Base-by-base conservation (phyloP, 2,329 filamentous ascomycete genomes). In the Hymenotorrendiella dingleyae region DNA sequence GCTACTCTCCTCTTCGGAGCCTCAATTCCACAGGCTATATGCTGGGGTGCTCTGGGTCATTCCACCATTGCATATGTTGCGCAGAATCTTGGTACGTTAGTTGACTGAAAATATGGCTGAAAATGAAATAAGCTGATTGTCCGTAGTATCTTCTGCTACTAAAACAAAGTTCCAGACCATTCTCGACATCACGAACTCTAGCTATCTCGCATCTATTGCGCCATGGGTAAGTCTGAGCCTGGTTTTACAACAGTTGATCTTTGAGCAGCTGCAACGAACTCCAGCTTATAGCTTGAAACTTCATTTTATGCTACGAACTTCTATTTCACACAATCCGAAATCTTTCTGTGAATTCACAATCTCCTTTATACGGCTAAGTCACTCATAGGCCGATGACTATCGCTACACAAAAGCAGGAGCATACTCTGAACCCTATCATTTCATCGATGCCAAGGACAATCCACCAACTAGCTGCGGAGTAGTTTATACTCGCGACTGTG, bases 1-100 rank as follows among this genome's bases (percentile, higher is more conserved):
- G 28, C 42, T 26, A 19, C 50, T 17, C 3, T 36, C 21, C 38
- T 56, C n/a, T 37, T 54, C 16, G 41, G 43, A 20, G 39, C 48
- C 20, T 29, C 40, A 12, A n/a, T 52, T 21, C 54, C 48, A 14
- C 32, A 37, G 21, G 45, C 37, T 16, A 41, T 45, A 9, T 51
- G 53, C 8, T 61, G 58, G 58, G 58, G 58, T n/a, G 28, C 70
- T 50, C 69, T 84, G 44, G 80, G 80, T 0, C 80, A 84, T 62
- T 75, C 80, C 53, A 78, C 79, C 11, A 73, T 81, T 10, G 80
- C 77, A 39, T 82, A 80, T 56, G 58, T 84, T 27, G 79, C 80
- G 8, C 71, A 70, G 52, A 71, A 72, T 57, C 77, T 82, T 32
- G 52, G 54, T 56, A 30, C 4, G 26, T 16, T 29, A n/a, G 34